phyloP scores from a whole-genome alignment of 2,329 filamentous ascomycete species.

The Microdochium paspali region DNA sequence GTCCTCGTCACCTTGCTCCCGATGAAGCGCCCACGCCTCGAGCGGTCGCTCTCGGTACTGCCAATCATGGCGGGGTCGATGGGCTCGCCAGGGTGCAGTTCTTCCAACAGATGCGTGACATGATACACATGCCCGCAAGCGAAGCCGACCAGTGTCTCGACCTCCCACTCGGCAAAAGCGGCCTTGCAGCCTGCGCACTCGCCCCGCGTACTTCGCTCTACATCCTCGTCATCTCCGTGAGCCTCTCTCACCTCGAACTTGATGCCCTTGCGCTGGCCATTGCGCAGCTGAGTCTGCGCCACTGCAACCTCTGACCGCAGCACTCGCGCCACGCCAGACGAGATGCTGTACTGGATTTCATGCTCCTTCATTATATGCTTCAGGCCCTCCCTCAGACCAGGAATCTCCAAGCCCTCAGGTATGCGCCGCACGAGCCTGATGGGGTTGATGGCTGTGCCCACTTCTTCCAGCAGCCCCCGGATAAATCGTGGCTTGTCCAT shows the following conservation, averaged over 20 bases:
- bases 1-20: constrained; percentile 84
- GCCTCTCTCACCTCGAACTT: constrained; percentile 66
- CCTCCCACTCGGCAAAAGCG: constrained; percentile 50
- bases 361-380: constrained; percentile 91
- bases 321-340: constrained; percentile 78
- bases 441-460: constrained; percentile 87
- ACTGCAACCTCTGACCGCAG: constrained; percentile 77
- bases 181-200: constrained; percentile 51
- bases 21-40: constrained; percentile 51
- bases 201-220: constrained; percentile 27
- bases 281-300: constrained; percentile 72
- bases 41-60: constrained; percentile 32
- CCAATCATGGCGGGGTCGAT: constrained; percentile 26
- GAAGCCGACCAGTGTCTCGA: constrained; percentile 69
- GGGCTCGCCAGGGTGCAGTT: constrained; percentile 33
- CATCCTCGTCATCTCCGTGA: constrained; percentile 31
- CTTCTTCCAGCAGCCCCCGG: constrained; percentile 81
- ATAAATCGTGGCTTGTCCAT: constrained; percentile 98
- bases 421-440: constrained; percentile 85
- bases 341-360: constrained; percentile 90
- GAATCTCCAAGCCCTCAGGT: constrained; percentile 85
- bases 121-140: constrained; percentile 79
- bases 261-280: constrained; percentile 73
- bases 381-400: constrained; percentile 79
- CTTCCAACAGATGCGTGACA: constrained; percentile 57